Evolutionary conservation across 2,329 filamentous ascomycete species (phyloP).

Genomic region (Epichloe uncinata): DNA sequence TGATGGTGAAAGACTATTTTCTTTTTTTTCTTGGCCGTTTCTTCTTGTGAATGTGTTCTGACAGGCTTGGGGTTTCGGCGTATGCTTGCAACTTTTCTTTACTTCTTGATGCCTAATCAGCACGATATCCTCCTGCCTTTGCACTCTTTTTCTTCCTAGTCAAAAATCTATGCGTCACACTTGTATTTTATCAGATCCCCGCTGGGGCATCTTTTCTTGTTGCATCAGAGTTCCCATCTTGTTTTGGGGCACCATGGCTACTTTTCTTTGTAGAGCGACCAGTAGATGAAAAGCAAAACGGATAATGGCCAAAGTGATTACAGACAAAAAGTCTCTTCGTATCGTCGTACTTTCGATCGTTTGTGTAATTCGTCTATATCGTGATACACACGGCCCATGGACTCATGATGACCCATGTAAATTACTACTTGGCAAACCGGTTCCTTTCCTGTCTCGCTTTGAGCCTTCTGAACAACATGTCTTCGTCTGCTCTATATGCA

Average conservation of each 20-base stretch:
- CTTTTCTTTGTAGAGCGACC: background rate
- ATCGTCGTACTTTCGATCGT: constrained; percentile 12
- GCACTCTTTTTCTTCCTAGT: background rate
- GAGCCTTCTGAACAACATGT: background rate
- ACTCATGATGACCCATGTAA: background rate
- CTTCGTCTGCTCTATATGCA: background rate
- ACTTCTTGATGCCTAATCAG: background rate
- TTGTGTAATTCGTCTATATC: constrained; percentile 18
- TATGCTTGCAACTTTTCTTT: background rate
- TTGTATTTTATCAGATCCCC: background rate
- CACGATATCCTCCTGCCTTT: background rate
- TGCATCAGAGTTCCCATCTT: background rate
- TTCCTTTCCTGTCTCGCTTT: background rate
- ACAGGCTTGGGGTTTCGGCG: constrained; percentile 1
- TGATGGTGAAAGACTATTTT: background rate
- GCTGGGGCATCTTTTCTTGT: background rate
- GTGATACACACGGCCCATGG: constrained; percentile 9
- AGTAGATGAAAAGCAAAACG: background rate
- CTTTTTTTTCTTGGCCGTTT: background rate
- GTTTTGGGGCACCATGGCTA: background rate
- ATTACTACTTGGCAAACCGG: background rate
- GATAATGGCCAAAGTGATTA: background rate
- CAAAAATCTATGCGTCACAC: background rate
- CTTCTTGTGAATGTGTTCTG: constrained; percentile 2
- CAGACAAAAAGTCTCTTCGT: constrained; percentile 1